phyloP scores from a whole-genome alignment of 2,329 filamentous ascomycete species.

The Fonsecaea multimorphosa region DNA sequence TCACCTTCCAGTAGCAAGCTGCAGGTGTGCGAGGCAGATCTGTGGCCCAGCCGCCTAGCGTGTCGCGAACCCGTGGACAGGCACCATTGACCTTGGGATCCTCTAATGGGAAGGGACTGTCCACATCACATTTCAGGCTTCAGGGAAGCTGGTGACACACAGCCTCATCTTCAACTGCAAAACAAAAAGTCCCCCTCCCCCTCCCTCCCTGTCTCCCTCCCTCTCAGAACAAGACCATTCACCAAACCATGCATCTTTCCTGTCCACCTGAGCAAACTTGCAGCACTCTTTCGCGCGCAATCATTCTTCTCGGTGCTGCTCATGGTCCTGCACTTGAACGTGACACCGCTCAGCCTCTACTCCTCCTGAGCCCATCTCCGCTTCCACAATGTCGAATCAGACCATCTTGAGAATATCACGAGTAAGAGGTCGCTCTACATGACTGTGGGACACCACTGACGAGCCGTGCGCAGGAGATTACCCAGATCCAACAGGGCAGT shows the following conservation, averaged over 20 bases:
- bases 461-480: conserved; percentile 69
- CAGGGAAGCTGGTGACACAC: conserved; percentile 28
- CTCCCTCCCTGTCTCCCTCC: not conserved
- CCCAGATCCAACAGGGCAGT: conserved; percentile 79
- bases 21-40: conserved; percentile 10
- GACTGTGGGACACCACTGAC: conserved; percentile 30
- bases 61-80: conserved; percentile 6
- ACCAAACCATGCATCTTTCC: conserved; percentile 27
- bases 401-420: conserved; percentile 87
- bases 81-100: not conserved
- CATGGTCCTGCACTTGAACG: conserved; percentile 11
- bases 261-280: not conserved
- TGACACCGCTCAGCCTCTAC: not conserved
- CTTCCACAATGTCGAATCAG: conserved; percentile 73
- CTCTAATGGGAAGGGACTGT: not conserved
- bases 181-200: not conserved
- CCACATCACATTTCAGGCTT: conserved; percentile 12
- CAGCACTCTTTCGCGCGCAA: conserved; percentile 3
- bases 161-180: conserved; percentile 28
- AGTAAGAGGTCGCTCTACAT: conserved; percentile 55
- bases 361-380: not conserved
- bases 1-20: not conserved
- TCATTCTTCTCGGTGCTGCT: conserved; percentile 5
- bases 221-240: not conserved
- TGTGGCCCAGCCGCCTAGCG: conserved; percentile 4